Evolutionary conservation across 2,329 filamentous ascomycete species (phyloP).

Genomic region (Sarocladium oryzae): DNA sequence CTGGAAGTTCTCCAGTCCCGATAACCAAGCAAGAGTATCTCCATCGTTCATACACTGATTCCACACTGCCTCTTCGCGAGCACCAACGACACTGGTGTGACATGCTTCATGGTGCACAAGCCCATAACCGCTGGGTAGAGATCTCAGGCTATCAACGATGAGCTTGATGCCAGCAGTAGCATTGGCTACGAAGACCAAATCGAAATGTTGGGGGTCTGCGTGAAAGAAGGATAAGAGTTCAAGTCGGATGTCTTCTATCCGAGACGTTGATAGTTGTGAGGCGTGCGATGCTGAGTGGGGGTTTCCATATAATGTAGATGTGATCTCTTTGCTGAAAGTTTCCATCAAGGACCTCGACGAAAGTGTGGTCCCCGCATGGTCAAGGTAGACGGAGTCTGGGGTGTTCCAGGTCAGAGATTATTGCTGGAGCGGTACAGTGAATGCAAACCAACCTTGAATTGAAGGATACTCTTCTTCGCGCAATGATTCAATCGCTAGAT

Average conservation of each 20-base stretch:
- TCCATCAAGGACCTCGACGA: slow-evolving; percentile 78
- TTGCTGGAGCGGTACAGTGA: background rate
- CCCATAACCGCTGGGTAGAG: slow-evolving; percentile 62
- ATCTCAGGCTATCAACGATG: slow-evolving; percentile 70
- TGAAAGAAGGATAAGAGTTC: slow-evolving; percentile 70
- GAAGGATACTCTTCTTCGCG: slow-evolving; percentile 61
- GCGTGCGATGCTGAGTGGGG: slow-evolving; percentile 82
- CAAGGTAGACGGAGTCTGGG: slow-evolving; percentile 67
- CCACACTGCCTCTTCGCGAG: slow-evolving; percentile 61
- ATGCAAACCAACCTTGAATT: slow-evolving; percentile 48
- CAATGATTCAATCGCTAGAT: slow-evolving; percentile 51
- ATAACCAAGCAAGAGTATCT: slow-evolving; percentile 61
- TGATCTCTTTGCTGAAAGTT: slow-evolving; percentile 71
- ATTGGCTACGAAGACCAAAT: slow-evolving; percentile 87
- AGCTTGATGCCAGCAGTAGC: slow-evolving; percentile 88
- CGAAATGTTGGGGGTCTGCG: slow-evolving; percentile 74
- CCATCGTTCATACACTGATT: slow-evolving; percentile 62
- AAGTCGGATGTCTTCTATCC: slow-evolving; percentile 70
- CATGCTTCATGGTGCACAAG: slow-evolving; percentile 79
- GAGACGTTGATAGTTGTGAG: slow-evolving; percentile 67
- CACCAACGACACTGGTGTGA: slow-evolving; percentile 82
- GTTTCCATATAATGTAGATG: slow-evolving; percentile 75
- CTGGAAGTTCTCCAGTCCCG: slow-evolving; percentile 26
- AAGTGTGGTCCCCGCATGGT: slow-evolving; percentile 90
- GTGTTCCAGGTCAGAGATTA: background rate